These are phyloP conservation scores for Laburnicola sp. DNA, from an alignment of 2,329 filamentous ascomycete species.

Conservation along the genomic window DNA sequence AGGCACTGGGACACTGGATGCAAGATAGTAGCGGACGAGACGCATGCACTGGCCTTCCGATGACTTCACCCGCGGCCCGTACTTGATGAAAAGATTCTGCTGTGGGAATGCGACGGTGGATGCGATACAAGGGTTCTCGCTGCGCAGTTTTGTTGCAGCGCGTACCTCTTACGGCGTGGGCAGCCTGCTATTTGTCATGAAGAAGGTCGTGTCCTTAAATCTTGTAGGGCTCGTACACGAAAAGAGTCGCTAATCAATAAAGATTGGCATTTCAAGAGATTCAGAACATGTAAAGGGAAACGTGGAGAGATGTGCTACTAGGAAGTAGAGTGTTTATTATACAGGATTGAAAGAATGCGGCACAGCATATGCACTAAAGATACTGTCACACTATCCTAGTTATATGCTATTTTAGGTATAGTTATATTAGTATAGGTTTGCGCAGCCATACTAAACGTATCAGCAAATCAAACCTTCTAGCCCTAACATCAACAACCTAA, in stretches of 20 bases:
- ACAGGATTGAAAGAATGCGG: too few species aligned
- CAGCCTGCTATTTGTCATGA: not conserved
- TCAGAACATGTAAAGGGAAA: not conserved
- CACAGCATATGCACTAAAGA: too few species aligned
- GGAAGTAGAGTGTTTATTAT: too few species aligned
- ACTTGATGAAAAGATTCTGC: constrained; percentile 1
- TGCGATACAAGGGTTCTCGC: not conserved
- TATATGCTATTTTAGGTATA: too few species aligned
- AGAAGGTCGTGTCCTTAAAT: not conserved
- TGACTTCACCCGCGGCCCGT: not conserved
- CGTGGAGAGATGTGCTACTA: too few species aligned
- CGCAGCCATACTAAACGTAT: too few species aligned
- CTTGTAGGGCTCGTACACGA: not conserved
- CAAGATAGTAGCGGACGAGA: not conserved
- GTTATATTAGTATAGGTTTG: too few species aligned
- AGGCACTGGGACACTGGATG: constrained; percentile 36
- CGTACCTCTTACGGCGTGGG: not conserved
- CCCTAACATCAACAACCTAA: too few species aligned
- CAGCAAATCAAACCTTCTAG: too few species aligned
- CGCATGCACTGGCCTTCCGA: not conserved
- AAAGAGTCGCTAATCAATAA: not conserved
- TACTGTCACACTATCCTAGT: too few species aligned
- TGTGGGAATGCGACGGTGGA: not conserved
- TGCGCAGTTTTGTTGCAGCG: not conserved
- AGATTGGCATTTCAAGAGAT: not conserved